phyloP scores from a whole-genome alignment of 2,329 filamentous ascomycete genomes.

The Phaeosphaeriaceae sp. region DNA sequence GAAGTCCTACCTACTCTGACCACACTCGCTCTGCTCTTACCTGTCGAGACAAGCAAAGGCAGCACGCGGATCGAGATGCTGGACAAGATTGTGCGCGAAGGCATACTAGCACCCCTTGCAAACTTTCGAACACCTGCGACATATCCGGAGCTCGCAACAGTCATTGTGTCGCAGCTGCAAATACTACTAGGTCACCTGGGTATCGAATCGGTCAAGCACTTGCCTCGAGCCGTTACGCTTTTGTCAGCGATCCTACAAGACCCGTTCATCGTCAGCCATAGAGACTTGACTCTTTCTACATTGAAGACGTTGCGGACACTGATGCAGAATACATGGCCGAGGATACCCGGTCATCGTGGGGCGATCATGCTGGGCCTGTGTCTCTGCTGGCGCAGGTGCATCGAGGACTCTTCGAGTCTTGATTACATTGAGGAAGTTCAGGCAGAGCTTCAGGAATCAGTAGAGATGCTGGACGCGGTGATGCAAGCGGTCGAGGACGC shows the following conservation, averaged over 20 bases:
- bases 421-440: constrained; percentile 17
- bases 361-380: constrained; percentile 68
- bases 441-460: constrained; percentile 28
- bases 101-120: constrained; percentile 54
- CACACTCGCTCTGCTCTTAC: constrained; percentile 52
- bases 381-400: constrained; percentile 44
- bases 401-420: constrained; percentile 26
- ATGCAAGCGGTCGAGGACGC: constrained; percentile 22
- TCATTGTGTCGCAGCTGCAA: constrained; percentile 61
- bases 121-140: constrained; percentile 61
- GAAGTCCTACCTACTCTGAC: constrained; percentile 73
- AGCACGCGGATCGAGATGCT: constrained; percentile 43
- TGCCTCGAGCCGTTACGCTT: constrained; percentile 73
- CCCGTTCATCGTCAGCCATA: constrained; percentile 67
- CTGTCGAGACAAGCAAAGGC: constrained; percentile 11
- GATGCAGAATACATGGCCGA: constrained; percentile 72
- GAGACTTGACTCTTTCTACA: constrained; percentile 62
- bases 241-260: constrained; percentile 70
- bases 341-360: constrained; percentile 67
- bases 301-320: constrained; percentile 63
- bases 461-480: constrained; percentile 36
- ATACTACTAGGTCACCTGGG: constrained; percentile 64
- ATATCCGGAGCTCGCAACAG: constrained; percentile 63
- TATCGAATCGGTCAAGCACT: constrained; percentile 70
- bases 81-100: constrained; percentile 53